Evolutionary conservation across 2,329 filamentous ascomycete genomes (phyloP).

Genomic region (Raffaelea ambrosiae): DNA sequence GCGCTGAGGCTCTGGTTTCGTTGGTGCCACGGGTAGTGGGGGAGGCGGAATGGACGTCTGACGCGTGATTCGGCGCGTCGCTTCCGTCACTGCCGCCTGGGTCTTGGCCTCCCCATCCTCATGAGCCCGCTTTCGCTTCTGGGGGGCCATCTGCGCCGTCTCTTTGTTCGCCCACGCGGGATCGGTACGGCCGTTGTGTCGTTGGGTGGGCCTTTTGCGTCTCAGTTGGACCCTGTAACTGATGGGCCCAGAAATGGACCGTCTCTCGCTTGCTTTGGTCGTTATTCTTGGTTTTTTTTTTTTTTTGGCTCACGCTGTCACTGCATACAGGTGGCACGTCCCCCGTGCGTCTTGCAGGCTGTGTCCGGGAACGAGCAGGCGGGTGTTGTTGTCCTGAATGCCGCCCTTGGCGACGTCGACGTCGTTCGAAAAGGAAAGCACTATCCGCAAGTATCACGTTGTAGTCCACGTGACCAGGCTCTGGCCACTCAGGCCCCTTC

Average conservation of each 20-base stretch:
- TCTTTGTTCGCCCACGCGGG: too few species aligned
- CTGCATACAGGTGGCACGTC: too few species aligned
- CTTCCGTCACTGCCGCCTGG: constrained; percentile 1
- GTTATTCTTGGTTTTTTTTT: too few species aligned
- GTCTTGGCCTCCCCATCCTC: constrained; percentile 5
- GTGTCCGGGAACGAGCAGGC: too few species aligned
- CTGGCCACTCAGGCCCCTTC: background rate
- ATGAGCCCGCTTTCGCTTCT: constrained; percentile 22
- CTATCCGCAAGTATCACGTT: background rate
- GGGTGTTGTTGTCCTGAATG: too few species aligned
- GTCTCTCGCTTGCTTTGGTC: background rate
- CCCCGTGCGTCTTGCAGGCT: too few species aligned
- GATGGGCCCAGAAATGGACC: too few species aligned
- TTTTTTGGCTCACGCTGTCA: too few species aligned
- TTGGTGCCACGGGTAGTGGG: constrained; percentile 21
- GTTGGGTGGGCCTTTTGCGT: too few species aligned
- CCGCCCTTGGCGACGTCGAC: too few species aligned
- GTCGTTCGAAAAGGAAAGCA: background rate
- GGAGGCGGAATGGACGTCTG: constrained; percentile 24
- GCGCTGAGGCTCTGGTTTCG: constrained; percentile 19
- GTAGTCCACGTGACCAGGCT: background rate
- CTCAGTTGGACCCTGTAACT: too few species aligned
- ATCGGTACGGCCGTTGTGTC: too few species aligned
- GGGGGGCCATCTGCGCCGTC: constrained; percentile 19
- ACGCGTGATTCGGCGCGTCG: constrained; percentile 24